phyloP scores from a whole-genome alignment of 768 basidiomycete genomes.

The Leucosporidium creatinivorum region DNA sequence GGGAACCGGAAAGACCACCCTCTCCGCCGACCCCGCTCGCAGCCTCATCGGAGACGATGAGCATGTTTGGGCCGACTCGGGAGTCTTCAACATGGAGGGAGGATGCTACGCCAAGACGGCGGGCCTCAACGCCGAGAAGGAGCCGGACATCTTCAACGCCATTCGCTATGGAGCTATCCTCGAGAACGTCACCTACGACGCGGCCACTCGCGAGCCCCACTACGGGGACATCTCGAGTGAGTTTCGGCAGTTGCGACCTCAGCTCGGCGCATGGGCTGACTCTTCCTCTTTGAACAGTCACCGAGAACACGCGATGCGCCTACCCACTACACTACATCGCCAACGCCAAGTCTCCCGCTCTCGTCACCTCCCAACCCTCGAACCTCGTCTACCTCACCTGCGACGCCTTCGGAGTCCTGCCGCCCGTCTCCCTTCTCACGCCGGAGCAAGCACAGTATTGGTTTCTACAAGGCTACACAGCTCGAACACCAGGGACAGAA shows the following conservation, averaged over 20 bases:
- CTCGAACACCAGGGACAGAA: slow-evolving; percentile 62
- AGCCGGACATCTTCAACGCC: slow-evolving; percentile 94
- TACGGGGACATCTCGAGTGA: slow-evolving; percentile 80
- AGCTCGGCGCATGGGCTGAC: too few relatives aligned
- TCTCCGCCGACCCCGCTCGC: slow-evolving; percentile 90
- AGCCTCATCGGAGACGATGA: slow-evolving; percentile 97
- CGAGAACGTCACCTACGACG: slow-evolving; percentile 98
- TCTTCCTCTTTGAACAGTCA: slow-evolving; percentile 45
- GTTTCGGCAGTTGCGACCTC: too few relatives aligned
- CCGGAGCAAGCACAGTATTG: slow-evolving; percentile 87
- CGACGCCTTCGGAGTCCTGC: slow-evolving; percentile 96
- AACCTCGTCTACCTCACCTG: slow-evolving; percentile 69
- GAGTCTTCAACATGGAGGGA: slow-evolving; percentile 99
- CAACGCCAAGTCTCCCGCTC: slow-evolving; percentile 87
- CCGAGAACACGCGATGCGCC: slow-evolving; percentile 98
- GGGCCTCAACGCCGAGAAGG: slow-evolving; percentile 93
- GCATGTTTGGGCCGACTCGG: slow-evolving; percentile 97
- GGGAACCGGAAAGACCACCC: slow-evolving; percentile 96
- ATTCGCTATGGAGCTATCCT: slow-evolving; percentile 94
- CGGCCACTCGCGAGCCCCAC: slow-evolving; percentile 69
- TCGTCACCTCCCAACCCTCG: slow-evolving; percentile 80
- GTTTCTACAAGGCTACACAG: slow-evolving; percentile 69
- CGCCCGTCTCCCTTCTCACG: slow-evolving; percentile 84
- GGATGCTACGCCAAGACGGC: slow-evolving; percentile 98
- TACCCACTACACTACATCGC: slow-evolving; percentile 97